phyloP scores from a whole-genome alignment of 345 rosid genomes.

The Eutrema yunnanense region DNA sequence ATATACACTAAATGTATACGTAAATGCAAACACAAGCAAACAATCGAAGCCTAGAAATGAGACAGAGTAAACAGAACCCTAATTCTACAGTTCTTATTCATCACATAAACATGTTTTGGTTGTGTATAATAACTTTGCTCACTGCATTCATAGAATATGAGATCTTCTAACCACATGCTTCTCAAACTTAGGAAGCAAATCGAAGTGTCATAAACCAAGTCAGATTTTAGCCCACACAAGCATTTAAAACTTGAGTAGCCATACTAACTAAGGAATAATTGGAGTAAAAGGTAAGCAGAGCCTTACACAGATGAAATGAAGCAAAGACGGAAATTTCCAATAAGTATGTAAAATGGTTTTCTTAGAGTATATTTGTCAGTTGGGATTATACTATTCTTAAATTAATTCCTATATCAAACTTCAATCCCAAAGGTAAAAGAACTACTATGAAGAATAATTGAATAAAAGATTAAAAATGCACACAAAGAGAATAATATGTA shows the following conservation, averaged over 20 bases:
- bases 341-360: not conserved
- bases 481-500: not conserved
- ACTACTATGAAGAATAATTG: not conserved
- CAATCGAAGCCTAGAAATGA: not conserved
- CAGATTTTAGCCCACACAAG: not conserved
- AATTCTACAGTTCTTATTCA: too few species aligned
- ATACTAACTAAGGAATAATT: not conserved
- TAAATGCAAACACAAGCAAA: not conserved
- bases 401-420: not conserved
- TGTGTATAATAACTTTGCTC: too few species aligned
- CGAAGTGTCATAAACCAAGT: not conserved
- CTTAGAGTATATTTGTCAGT: not conserved
- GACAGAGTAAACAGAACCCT: too few species aligned
- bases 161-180: too few species aligned
- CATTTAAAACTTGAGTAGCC: not conserved
- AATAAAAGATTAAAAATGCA: constrained; percentile 3
- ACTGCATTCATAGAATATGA: too few species aligned
- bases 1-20: too few species aligned
- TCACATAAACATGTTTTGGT: too few species aligned
- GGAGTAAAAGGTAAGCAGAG: not conserved
- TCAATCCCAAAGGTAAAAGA: not conserved
- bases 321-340: not conserved
- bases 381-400: not conserved
- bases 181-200: too few species aligned
- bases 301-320: not conserved